Evolutionary conservation across 305 asterid species (phyloP).

Genomic region (Ilex paraguariensis): DNA sequence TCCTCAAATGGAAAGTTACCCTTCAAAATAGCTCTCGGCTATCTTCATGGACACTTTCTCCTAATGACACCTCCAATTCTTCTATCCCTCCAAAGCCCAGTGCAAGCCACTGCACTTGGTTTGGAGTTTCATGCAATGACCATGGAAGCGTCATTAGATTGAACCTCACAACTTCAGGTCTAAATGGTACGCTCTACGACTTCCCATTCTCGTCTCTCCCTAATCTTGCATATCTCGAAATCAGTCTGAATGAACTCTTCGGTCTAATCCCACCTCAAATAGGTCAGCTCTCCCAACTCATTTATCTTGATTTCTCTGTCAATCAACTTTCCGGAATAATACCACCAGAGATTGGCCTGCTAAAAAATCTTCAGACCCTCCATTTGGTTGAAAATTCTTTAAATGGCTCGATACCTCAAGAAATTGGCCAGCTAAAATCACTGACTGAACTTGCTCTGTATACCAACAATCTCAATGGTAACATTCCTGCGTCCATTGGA

Average conservation of each 20-base stretch:
- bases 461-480: no score
- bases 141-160: no score
- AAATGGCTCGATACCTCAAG: constrained; percentile 19
- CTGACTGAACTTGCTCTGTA: constrained; percentile 9
- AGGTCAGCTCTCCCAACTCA: constrained; percentile 17
- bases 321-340: constrained; percentile 17
- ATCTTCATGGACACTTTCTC: no score
- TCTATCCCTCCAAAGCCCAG: no score
- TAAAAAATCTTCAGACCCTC: constrained; percentile 18
- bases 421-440: constrained; percentile 14
- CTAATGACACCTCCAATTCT: no score
- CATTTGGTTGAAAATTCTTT: constrained; percentile 2
- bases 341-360: constrained; percentile 21
- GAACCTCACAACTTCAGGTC: no score
- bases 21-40: no score
- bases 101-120: no score
- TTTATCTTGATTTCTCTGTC: constrained; percentile 9
- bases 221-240: constrained; percentile 11
- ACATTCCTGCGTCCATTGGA: constrained; percentile 8
- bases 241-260: constrained; percentile 9
- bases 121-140: no score
- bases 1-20: no score
- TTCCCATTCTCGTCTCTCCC: constrained; percentile 21
- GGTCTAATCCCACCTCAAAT: constrained; percentile 19
- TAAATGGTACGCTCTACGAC: constrained; percentile 11